Evolutionary conservation across 176 grass and related monocot genomes (phyloP).

Genomic region (Rhipidocladum racemiflorum): DNA sequence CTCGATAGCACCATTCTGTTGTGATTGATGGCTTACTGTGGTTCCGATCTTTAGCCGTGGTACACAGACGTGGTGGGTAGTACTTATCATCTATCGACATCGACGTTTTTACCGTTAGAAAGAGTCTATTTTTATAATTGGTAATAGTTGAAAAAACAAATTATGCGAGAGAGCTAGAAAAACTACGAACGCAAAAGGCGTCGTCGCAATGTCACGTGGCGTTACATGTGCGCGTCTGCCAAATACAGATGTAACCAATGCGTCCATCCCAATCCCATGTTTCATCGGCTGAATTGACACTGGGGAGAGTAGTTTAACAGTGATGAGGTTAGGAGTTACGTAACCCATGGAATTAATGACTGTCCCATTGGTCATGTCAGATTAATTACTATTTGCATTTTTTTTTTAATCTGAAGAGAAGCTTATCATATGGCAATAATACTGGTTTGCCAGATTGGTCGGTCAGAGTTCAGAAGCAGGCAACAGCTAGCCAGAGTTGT

Average conservation of each 20-base stretch:
- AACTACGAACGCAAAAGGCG: neutral
- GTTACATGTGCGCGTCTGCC: constrained; percentile 23
- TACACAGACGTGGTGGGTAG: no score
- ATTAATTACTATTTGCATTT: neutral
- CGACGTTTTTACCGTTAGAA: no score
- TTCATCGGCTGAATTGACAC: constrained; percentile 28
- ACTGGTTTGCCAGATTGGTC: neutral
- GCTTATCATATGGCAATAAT: neutral
- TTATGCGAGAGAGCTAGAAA: no score
- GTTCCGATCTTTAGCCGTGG: no score
- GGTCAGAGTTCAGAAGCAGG: constrained; percentile 11
- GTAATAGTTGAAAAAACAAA: no score
- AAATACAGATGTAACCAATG: constrained; percentile 28
- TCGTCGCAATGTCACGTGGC: constrained; percentile 23
- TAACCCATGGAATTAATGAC: neutral
- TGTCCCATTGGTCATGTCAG: constrained; percentile 16
- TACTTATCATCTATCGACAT: no score
- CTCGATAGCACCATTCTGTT: no score
- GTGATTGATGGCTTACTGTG: no score
- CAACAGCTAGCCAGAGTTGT: neutral
- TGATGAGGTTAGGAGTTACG: neutral
- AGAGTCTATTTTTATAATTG: no score
- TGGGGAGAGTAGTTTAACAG: neutral
- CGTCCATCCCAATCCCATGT: neutral
- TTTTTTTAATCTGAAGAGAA: neutral